phyloP scores from a whole-genome alignment of 768 basidiomycete species.

The Russula compacta region DNA sequence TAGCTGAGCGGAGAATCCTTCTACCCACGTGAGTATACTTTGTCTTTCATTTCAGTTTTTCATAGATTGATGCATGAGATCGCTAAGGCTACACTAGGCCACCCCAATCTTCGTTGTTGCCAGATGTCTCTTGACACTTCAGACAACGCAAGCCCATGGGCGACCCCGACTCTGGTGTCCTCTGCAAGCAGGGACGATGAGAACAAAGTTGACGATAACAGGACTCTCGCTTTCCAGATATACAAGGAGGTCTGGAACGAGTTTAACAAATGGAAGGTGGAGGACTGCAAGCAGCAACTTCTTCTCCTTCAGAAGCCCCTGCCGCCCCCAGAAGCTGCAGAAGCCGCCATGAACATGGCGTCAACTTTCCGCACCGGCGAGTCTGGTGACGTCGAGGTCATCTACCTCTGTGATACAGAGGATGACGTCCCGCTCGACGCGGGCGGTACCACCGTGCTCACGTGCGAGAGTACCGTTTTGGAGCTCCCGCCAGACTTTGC shows the following conservation, averaged over 20 bases:
- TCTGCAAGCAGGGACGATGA: neutral
- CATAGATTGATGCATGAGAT: neutral
- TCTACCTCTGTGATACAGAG: constrained; percentile 7
- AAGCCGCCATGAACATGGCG: neutral
- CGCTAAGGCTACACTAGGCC: neutral
- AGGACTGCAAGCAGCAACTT: constrained; percentile 18
- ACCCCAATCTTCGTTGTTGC: neutral
- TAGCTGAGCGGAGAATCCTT: neutral
- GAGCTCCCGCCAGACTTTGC: constrained; percentile 3
- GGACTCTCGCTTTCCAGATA: constrained; percentile 4
- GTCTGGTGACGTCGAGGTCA: neutral
- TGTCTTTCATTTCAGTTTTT: neutral
- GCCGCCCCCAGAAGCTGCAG: neutral
- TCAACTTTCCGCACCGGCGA: neutral
- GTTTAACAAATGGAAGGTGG: constrained; percentile 23
- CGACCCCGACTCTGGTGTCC: neutral
- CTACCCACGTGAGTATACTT: neutral
- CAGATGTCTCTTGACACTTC: neutral
- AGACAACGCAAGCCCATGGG: neutral
- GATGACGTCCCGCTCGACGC: constrained; percentile 3
- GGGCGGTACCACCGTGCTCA: neutral
- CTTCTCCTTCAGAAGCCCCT: constrained; percentile 10
- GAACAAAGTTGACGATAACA: neutral
- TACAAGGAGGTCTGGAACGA: constrained; percentile 24
- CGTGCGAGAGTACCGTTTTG: neutral